Conservation (phyloP, 1,284 basidiomycete species). For the Omphalotus olearius region DNA sequence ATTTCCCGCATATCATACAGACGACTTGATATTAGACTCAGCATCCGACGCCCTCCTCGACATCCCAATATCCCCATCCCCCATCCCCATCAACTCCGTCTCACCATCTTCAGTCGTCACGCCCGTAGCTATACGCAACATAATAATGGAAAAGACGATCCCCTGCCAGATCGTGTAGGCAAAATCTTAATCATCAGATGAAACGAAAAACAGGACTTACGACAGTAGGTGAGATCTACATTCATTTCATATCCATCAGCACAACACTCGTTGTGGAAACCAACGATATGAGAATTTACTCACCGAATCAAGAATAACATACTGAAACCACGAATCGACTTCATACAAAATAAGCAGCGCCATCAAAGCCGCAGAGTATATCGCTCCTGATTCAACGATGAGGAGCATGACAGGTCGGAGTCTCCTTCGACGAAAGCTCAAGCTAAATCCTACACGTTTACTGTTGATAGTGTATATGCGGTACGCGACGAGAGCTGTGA, state of each 20-base stretch:
- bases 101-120: too few relatives aligned
- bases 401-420: constrained; percentile 28
- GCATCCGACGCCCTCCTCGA: too few relatives aligned
- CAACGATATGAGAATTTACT: constrained; percentile 4
- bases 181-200: too few relatives aligned
- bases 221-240: constrained; percentile 26
- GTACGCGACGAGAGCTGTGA: constrained; percentile 29
- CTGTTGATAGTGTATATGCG: constrained; percentile 31
- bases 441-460: constrained; percentile 15
- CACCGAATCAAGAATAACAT: constrained; percentile 33
- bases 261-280: background rate
- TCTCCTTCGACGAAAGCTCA: constrained; percentile 10
- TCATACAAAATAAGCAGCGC: constrained; percentile 23
- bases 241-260: background rate
- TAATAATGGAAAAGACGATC: too few relatives aligned
- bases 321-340: constrained; percentile 30
- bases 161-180: too few relatives aligned
- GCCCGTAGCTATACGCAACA: too few relatives aligned
- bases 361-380: constrained; percentile 23
- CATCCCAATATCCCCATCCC: too few relatives aligned
- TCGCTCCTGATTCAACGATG: constrained; percentile 35
- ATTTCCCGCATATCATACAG: too few relatives aligned
- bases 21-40: too few relatives aligned
- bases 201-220: too few relatives aligned
- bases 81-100: too few relatives aligned